phyloP scores from a whole-genome alignment of 257 asterid species.

The Perilla frutescens region DNA sequence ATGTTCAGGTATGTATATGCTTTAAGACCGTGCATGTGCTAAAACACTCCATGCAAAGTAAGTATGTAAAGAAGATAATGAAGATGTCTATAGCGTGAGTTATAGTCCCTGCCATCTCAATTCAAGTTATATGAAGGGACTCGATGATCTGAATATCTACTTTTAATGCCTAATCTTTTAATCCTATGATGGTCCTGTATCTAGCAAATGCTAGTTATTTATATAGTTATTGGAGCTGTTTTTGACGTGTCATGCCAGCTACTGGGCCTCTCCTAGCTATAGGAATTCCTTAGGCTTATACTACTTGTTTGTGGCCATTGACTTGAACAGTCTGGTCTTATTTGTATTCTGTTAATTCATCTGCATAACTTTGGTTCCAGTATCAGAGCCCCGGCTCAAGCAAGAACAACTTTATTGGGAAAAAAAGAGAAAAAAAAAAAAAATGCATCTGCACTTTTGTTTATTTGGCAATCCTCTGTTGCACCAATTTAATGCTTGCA shows the following conservation, averaged over 20 bases:
- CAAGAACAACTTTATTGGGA: background rate
- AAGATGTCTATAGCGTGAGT: conserved; percentile 9
- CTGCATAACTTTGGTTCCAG: conserved; percentile 14
- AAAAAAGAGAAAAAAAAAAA: background rate
- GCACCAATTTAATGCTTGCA: conserved; percentile 1
- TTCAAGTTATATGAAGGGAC: background rate
- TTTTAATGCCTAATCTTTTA: background rate
- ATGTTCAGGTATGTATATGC: conserved; percentile 76
- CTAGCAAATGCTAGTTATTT: background rate
- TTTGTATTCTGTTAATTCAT: background rate
- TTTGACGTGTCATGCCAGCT: background rate
- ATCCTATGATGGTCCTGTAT: background rate
- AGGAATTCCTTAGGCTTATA: background rate
- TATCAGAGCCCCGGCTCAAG: conserved; percentile 4
- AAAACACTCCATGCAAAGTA: background rate
- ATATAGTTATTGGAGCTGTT: background rate
- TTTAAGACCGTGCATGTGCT: background rate
- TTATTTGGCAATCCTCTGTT: background rate
- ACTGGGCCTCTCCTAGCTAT: background rate
- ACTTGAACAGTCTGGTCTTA: background rate
- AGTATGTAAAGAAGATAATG: background rate
- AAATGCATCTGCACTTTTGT: background rate
- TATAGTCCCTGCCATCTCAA: background rate
- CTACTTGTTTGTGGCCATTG: background rate
- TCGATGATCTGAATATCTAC: background rate